phyloP scores from a whole-genome alignment of 306 rosid species.

The Prunus campanulata region DNA sequence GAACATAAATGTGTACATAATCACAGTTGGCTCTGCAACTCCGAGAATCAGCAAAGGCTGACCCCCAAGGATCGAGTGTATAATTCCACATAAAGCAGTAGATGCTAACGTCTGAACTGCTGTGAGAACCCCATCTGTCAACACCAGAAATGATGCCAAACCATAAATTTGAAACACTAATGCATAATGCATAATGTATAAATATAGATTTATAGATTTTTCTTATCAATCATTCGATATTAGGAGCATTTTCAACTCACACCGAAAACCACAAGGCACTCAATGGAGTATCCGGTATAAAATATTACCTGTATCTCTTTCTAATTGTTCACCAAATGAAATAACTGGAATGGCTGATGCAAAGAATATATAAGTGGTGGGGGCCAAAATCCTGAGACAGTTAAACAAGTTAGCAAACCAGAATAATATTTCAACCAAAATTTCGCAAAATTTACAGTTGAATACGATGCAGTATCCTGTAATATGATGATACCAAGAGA shows the following conservation, averaged over 20 bases:
- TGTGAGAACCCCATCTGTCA: slow-evolving; percentile 69
- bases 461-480: neutral
- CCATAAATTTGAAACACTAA: slow-evolving; percentile 17
- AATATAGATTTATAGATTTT: neutral
- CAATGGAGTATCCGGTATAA: neutral
- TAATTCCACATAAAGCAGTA: slow-evolving; percentile 75
- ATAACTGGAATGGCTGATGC: slow-evolving; percentile 85
- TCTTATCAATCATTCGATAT: neutral
- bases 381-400: slow-evolving; percentile 66
- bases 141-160: slow-evolving; percentile 10
- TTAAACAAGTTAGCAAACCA: slow-evolving; percentile 8
- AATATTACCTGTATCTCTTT: slow-evolving; percentile 59
- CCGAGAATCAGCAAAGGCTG: slow-evolving; percentile 84
- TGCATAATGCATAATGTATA: neutral
- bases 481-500: slow-evolving; percentile 1
- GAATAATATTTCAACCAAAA: neutral
- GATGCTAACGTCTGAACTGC: slow-evolving; percentile 89
- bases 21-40: slow-evolving; percentile 84
- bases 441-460: slow-evolving; percentile 10
- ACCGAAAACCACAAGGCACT: slow-evolving; percentile 4
- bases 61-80: slow-evolving; percentile 78
- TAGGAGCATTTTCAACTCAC: neutral
- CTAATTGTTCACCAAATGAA: slow-evolving; percentile 79
- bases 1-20: slow-evolving; percentile 84
- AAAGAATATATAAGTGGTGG: slow-evolving; percentile 73